Percentiles rank a stretch among this genome's conserved stretches.
phyloP scores from a whole-genome alignment of 73 alveolate species.

The Symbiodinium natans region DNA sequence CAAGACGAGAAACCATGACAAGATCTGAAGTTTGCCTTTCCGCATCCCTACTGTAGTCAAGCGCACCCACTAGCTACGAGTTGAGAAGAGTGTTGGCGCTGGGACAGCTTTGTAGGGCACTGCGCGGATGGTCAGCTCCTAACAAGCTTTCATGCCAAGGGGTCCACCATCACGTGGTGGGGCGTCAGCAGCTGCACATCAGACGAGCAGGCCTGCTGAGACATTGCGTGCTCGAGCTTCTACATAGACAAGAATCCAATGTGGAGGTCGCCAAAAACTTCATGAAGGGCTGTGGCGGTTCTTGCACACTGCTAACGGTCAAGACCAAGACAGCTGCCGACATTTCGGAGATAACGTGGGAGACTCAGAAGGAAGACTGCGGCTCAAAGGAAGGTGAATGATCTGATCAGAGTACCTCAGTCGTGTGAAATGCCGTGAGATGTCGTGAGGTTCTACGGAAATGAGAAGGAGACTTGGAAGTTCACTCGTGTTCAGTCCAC shows the following conservation, averaged over 20 bases:
- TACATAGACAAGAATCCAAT: background rate
- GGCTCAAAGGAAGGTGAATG: too few relatives aligned
- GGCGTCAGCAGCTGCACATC: constrained; percentile 89
- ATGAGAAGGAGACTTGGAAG: constrained; percentile 84
- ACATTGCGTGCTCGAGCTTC: too few relatives aligned
- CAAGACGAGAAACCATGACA: too few relatives aligned
- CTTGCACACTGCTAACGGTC: constrained; percentile 84
- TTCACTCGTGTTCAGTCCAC: background rate
- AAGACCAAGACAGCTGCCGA: constrained; percentile 86
- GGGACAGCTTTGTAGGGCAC: too few relatives aligned
- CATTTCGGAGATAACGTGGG: constrained; percentile 51
- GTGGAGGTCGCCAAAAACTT: constrained; percentile 65
- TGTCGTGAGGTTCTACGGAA: constrained; percentile 76
- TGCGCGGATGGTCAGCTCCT: too few relatives aligned
- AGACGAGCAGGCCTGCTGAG: constrained; percentile 14
- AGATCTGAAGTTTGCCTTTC: too few relatives aligned
- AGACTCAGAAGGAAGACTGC: too few relatives aligned
- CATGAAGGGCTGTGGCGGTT: constrained; percentile 79
- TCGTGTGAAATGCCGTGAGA: too few relatives aligned
- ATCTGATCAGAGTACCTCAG: too few relatives aligned
- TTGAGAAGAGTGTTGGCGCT: too few relatives aligned
- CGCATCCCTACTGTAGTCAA: too few relatives aligned
- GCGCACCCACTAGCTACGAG: too few relatives aligned
- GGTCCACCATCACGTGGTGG: constrained; percentile 94
- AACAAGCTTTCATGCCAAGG: constrained; percentile 73